These are phyloP conservation scores for Sporothrix pseudoabietina DNA, from an alignment of 2,329 filamentous ascomycete genomes.

Conservation along the genomic window DNA sequence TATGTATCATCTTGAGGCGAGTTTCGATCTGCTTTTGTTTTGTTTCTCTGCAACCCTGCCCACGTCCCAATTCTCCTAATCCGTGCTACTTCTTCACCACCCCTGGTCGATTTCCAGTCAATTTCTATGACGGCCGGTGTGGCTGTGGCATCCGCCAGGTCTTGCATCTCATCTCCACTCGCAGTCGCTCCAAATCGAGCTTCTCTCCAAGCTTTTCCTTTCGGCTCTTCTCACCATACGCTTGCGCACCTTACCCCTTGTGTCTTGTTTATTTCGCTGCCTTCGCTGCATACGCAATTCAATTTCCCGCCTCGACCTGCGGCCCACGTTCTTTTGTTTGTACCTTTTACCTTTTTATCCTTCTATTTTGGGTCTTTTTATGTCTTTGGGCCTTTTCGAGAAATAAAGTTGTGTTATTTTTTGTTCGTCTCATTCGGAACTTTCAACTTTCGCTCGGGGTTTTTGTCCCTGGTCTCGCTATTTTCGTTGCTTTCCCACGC, in stretches of 20 bases:
- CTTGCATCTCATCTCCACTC: slow-evolving; percentile 5
- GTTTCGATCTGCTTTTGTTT: background rate
- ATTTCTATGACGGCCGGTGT: slow-evolving; percentile 6
- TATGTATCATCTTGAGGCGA: background rate
- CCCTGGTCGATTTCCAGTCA: background rate
- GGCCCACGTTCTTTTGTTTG: background rate
- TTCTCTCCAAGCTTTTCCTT: background rate
- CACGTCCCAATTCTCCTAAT: background rate
- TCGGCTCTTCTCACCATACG: background rate
- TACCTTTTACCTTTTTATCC: background rate
- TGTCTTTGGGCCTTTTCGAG: background rate
- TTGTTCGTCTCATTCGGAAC: background rate
- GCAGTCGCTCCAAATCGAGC: background rate
- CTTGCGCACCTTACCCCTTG: background rate
- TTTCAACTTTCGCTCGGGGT: background rate
- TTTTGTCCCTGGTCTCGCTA: background rate
- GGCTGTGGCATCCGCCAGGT: slow-evolving; percentile 6
- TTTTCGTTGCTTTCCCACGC: background rate
- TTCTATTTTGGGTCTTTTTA: background rate
- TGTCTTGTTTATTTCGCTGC: slow-evolving; percentile 26
- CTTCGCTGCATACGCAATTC: slow-evolving; percentile 28
- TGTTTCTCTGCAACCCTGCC: background rate
- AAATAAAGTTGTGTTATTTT: background rate
- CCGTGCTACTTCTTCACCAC: background rate
- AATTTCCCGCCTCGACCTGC: slow-evolving; percentile 11